Conservation (phyloP, 164 flowering plant genomes). For the Piper longum region DNA sequence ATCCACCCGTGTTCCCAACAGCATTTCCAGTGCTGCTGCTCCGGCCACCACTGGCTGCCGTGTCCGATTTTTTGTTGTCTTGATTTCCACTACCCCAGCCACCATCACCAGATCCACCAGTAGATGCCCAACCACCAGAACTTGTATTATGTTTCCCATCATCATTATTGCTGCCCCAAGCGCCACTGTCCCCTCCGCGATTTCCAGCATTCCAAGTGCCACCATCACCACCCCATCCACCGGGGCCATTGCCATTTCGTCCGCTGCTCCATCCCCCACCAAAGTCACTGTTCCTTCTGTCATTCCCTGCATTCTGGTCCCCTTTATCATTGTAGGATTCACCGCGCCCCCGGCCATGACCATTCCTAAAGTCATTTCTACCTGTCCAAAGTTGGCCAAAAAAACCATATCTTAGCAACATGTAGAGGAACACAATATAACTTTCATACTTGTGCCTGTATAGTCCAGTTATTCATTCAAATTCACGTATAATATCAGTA, state of each 20-base stretch:
- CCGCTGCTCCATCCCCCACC: constrained; percentile 5
- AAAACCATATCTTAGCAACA: neutral
- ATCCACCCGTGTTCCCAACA: neutral
- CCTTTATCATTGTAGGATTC: constrained; percentile 11
- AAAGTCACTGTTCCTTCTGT: constrained; percentile 1
- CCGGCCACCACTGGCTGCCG: neutral
- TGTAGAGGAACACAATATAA: neutral
- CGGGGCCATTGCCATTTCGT: constrained; percentile 4
- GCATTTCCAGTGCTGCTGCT: neutral
- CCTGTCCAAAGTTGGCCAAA: constrained; percentile 19
- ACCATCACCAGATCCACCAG: constrained; percentile 3
- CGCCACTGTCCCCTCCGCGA: neutral
- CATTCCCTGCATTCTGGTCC: constrained; percentile 4
- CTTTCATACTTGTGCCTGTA: neutral
- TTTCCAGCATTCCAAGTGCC: neutral
- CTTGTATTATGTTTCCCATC: neutral
- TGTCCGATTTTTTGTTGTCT: neutral
- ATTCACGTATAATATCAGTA: too few species aligned
- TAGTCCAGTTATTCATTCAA: neutral
- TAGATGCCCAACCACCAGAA: constrained; percentile 3
- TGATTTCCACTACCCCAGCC: neutral
- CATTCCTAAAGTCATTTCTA: constrained; percentile 34
- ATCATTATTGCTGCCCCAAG: neutral
- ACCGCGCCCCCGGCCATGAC: constrained; percentile 3
- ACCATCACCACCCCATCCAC: neutral